Evolutionary conservation across 257 asterid species (phyloP).

Genomic region (Euphrasia confusa): DNA sequence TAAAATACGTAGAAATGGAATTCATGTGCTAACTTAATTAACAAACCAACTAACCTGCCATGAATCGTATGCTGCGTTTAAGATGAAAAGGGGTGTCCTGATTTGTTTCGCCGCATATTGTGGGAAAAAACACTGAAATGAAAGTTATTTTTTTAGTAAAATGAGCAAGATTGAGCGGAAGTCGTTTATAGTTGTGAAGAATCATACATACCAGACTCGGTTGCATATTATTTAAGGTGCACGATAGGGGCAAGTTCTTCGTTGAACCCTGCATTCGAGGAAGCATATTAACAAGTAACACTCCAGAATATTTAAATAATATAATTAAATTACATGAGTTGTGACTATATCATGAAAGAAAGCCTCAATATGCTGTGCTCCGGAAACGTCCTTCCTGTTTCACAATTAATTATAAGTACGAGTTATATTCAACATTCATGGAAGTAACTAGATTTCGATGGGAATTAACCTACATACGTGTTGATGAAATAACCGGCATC

Average conservation of each 20-base stretch:
- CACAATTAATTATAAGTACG: background rate
- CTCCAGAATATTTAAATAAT: no score
- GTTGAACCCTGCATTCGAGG: conserved; percentile 59
- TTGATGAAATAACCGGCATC: conserved; percentile 84
- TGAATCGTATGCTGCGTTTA: conserved; percentile 71
- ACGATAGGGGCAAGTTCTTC: conserved; percentile 49
- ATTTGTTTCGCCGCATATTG: conserved; percentile 43
- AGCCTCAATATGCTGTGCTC: conserved; percentile 46
- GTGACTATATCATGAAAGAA: conserved; percentile 50
- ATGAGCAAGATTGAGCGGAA: no score
- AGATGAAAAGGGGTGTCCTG: conserved; percentile 61
- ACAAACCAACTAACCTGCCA: conserved; percentile 64
- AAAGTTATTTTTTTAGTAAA: no score
- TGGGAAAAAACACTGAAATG: conserved; percentile 68
- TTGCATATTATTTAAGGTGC: conserved; percentile 49
- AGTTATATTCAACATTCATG: background rate
- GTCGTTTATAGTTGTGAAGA: background rate
- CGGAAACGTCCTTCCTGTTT: conserved; percentile 67
- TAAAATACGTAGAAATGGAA: no score
- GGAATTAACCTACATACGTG: conserved; percentile 36
- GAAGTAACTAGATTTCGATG: no score
- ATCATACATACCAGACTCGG: conserved; percentile 47
- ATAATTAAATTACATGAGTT: no score
- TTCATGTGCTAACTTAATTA: no score
- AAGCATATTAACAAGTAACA: background rate